These are phyloP conservation scores for Aspergillus conjunctus DNA, from an alignment of 495 filamentous ascomycete species.

Conservation along the genomic window DNA sequence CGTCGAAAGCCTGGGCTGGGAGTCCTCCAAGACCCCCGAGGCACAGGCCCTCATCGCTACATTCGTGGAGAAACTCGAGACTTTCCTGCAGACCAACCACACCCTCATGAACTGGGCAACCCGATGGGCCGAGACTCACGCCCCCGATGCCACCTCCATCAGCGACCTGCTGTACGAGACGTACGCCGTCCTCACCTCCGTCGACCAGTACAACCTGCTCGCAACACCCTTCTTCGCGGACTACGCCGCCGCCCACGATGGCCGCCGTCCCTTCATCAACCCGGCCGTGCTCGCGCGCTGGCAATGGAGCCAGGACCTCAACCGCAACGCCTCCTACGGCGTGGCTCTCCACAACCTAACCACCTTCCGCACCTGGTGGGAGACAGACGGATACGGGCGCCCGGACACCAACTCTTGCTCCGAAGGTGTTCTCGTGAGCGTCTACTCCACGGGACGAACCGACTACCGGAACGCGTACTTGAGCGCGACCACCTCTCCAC, in stretches of 20 bases:
- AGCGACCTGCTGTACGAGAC: conserved; percentile 31
- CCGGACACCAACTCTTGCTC: conserved; percentile 43
- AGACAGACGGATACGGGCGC: conserved; percentile 42
- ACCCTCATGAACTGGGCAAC: conserved; percentile 37
- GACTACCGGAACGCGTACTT: conserved; percentile 39
- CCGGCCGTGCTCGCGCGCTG: conserved; percentile 58
- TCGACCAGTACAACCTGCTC: conserved; percentile 52
- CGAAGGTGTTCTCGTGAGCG: conserved; percentile 38
- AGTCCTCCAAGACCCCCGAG: conserved; percentile 23
- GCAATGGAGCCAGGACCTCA: conserved; percentile 51
- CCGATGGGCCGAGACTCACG: conserved; percentile 44
- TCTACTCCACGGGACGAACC: conserved; percentile 26
- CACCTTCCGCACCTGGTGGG: conserved; percentile 58
- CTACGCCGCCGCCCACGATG: conserved; percentile 50
- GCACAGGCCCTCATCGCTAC: conserved; percentile 34
- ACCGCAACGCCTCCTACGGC: conserved; percentile 36
- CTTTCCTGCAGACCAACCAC: conserved; percentile 39
- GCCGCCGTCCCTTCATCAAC: conserved; percentile 56
- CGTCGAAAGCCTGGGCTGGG: conserved; percentile 14
- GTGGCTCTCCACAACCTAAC: conserved; percentile 48
- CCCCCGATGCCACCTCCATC: conserved; percentile 34
- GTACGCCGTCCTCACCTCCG: conserved; percentile 53
- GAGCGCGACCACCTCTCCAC: conserved; percentile 26
- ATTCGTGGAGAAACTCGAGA: conserved; percentile 45
- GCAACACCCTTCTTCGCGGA: conserved; percentile 54